phyloP scores from a whole-genome alignment of 2,329 filamentous ascomycete species.

The Aspergillus persii region DNA sequence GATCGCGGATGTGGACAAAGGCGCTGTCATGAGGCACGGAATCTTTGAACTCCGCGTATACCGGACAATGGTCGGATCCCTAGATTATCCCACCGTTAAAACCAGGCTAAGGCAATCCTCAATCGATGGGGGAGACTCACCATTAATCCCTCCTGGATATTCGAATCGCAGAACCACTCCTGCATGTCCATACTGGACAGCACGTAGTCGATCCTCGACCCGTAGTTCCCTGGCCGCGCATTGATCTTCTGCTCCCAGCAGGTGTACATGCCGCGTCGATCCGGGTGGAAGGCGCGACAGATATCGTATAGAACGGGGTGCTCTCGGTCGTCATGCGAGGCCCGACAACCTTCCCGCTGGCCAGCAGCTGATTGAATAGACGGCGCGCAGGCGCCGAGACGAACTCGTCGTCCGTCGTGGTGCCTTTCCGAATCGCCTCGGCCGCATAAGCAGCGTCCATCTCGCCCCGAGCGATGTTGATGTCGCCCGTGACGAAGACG shows the following conservation, averaged over 20 bases:
- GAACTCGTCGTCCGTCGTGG: constrained; percentile 68
- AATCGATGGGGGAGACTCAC: constrained; percentile 29
- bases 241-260: constrained; percentile 97
- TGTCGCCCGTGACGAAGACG: constrained; percentile 80
- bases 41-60: constrained; percentile 73
- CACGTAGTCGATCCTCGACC: constrained; percentile 90
- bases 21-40: constrained; percentile 52
- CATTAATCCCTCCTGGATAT: constrained; percentile 91
- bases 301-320: constrained; percentile 76
- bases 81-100: constrained; percentile 27
- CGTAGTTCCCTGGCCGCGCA: constrained; percentile 91
- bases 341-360: constrained; percentile 65
- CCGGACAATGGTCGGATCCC: constrained; percentile 95
- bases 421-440: constrained; percentile 70
- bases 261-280: constrained; percentile 87
- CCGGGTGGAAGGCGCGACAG: constrained; percentile 75
- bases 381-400: constrained; percentile 68
- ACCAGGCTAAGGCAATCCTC: not conserved
- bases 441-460: constrained; percentile 74
- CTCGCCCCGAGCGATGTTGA: constrained; percentile 72
- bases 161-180: constrained; percentile 72
- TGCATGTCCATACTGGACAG: constrained; percentile 77
- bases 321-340: constrained; percentile 66
- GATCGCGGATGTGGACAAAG: constrained; percentile 60
- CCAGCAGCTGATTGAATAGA: constrained; percentile 81